Evolutionary conservation across 2,329 filamentous ascomycete genomes (phyloP).

Genomic region (Beauveria sp.): DNA sequence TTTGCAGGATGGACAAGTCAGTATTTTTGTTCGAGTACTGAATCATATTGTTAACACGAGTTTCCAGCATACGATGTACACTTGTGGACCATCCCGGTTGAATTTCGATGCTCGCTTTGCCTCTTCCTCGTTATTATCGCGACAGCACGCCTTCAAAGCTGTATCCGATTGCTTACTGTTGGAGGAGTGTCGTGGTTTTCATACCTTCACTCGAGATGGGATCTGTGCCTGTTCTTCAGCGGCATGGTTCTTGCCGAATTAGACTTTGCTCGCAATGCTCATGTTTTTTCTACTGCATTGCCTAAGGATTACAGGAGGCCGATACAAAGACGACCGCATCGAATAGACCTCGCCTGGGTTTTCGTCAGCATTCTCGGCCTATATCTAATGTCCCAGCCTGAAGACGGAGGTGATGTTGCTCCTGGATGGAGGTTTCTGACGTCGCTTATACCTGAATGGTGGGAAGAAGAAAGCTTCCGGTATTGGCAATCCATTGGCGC

Average conservation of each 20-base stretch:
- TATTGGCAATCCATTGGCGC: slow-evolving; percentile 51
- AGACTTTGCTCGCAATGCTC: slow-evolving; percentile 41
- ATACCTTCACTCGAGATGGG: slow-evolving; percentile 43
- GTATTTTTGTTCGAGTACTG: slow-evolving; percentile 10
- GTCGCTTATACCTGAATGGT: slow-evolving; percentile 41
- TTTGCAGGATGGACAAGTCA: slow-evolving; percentile 38
- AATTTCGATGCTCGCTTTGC: slow-evolving; percentile 50
- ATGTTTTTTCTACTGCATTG: slow-evolving; percentile 23
- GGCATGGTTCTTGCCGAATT: slow-evolving; percentile 49
- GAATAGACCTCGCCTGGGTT: slow-evolving; percentile 27
- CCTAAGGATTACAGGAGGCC: neutral
- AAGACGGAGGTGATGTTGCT: slow-evolving; percentile 34
- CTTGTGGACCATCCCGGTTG: slow-evolving; percentile 56
- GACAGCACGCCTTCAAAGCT: slow-evolving; percentile 37
- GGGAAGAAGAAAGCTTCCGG: slow-evolving; percentile 40
- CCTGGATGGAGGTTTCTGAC: slow-evolving; percentile 45
- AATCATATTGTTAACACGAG: slow-evolving; percentile 8
- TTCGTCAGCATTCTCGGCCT: slow-evolving; percentile 39
- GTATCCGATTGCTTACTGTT: slow-evolving; percentile 35
- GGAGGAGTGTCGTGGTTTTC: slow-evolving; percentile 33
- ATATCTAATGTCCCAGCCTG: slow-evolving; percentile 40
- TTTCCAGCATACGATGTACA: slow-evolving; percentile 44
- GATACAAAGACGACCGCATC: neutral
- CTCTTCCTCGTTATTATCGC: slow-evolving; percentile 47
- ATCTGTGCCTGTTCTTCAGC: slow-evolving; percentile 46